These are phyloP conservation scores for Durusdinium trenchii DNA, from an alignment of 73 alveolate genomes.

Conservation along the genomic window DNA sequence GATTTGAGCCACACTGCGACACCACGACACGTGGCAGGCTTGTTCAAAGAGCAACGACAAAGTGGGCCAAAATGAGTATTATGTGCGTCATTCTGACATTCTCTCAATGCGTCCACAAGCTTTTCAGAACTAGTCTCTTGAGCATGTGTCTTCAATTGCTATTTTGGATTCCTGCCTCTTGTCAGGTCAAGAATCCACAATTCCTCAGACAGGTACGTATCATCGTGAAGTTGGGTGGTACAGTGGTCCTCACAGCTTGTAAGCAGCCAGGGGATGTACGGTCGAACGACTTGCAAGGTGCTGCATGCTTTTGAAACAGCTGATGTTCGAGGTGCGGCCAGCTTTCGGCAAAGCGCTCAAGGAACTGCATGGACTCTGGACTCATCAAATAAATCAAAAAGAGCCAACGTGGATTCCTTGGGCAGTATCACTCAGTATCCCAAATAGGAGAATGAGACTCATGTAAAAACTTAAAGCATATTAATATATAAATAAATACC, in stretches of 20 bases:
- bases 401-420: too few relatives aligned
- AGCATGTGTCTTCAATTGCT: background rate
- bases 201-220: constrained; percentile 28
- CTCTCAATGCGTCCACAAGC: too few relatives aligned
- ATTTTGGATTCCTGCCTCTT: background rate
- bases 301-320: constrained; percentile 68
- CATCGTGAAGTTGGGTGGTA: background rate
- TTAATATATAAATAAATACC: too few relatives aligned
- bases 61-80: too few relatives aligned
- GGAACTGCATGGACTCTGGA: background rate
- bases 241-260: background rate
- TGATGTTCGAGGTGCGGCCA: constrained; percentile 40
- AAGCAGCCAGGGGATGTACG: background rate
- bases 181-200: constrained; percentile 55
- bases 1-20: too few relatives aligned
- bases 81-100: background rate
- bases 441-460: too few relatives aligned
- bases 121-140: too few relatives aligned
- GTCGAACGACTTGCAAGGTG: background rate
- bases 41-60: too few relatives aligned
- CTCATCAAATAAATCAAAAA: too few relatives aligned
- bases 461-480: too few relatives aligned
- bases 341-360: background rate
- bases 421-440: too few relatives aligned
- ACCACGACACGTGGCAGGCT: too few relatives aligned